Evolutionary conservation across 1,284 basidiomycete genomes (phyloP).

Genomic region (Apiotrichum sp.): DNA sequence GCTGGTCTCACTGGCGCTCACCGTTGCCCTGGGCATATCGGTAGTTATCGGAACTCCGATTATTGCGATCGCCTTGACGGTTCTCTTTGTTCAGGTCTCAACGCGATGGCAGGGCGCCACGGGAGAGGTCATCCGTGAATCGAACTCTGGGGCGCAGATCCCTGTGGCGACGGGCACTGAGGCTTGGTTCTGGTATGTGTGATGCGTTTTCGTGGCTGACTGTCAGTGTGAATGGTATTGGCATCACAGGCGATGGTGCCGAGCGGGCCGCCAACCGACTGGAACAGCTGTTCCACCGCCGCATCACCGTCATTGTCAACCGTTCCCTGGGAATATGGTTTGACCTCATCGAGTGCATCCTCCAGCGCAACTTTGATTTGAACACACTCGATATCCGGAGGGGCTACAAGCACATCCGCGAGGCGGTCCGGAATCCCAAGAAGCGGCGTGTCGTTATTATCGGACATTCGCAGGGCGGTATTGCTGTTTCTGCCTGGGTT

Average conservation of each 20-base stretch:
- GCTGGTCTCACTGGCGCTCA: slow-evolving; percentile 17
- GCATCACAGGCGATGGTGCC: slow-evolving; percentile 22
- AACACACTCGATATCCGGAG: slow-evolving; percentile 25
- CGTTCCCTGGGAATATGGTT: slow-evolving; percentile 32
- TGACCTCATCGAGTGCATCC: slow-evolving; percentile 34
- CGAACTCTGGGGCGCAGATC: not conserved
- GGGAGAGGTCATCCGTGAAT: slow-evolving; percentile 2
- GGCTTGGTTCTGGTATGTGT: slow-evolving; percentile 32
- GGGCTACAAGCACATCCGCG: slow-evolving; percentile 19
- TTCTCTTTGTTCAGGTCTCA: slow-evolving; percentile 8
- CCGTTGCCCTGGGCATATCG: slow-evolving; percentile 3
- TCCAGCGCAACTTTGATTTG: slow-evolving; percentile 32
- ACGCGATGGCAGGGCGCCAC: not conserved
- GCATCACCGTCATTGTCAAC: slow-evolving; percentile 31
- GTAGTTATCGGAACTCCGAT: not conserved
- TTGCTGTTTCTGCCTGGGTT: slow-evolving; percentile 28
- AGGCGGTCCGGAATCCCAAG: slow-evolving; percentile 13
- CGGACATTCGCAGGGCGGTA: slow-evolving; percentile 36
- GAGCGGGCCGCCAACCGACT: slow-evolving; percentile 24
- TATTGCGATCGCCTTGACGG: not conserved
- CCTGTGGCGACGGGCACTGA: slow-evolving; percentile 11
- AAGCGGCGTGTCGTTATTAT: slow-evolving; percentile 33
- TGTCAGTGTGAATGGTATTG: slow-evolving; percentile 34
- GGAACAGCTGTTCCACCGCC: slow-evolving; percentile 24
- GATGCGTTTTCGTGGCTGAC: not conserved